Evolutionary conservation across 768 basidiomycete genomes (phyloP).

Genomic region (Lentinula boryana): DNA sequence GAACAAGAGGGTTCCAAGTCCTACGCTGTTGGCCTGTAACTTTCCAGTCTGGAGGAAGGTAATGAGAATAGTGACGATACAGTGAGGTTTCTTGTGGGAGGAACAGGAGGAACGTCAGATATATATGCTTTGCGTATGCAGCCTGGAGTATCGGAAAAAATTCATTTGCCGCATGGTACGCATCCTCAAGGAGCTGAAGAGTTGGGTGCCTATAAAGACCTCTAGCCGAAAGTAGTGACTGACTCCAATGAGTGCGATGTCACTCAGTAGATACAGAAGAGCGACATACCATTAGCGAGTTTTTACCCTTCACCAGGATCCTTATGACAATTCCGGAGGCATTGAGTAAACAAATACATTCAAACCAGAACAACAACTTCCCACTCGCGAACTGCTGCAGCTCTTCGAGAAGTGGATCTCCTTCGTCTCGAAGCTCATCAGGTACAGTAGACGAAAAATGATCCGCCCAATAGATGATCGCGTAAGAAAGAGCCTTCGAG

Average conservation of each 20-base stretch:
- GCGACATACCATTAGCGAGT: background rate
- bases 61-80: background rate
- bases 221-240: background rate
- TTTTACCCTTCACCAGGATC: background rate
- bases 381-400: background rate
- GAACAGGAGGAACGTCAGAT: background rate
- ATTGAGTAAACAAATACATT: background rate
- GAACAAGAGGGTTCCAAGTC: background rate
- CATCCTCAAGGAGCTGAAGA: background rate
- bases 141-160: background rate
- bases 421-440: too few relatives aligned
- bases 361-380: background rate
- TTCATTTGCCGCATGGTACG: slow-evolving; percentile 1
- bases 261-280: background rate
- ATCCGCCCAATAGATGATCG: background rate
- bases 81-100: background rate
- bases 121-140: background rate
- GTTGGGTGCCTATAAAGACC: background rate
- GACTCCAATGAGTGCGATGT: too few relatives aligned
- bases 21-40: background rate
- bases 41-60: background rate
- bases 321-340: background rate
- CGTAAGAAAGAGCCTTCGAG: background rate
- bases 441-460: background rate
- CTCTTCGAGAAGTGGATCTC: background rate